Conservation (phyloP, 192 early-diverging fungal genomes). For the Backusella australiensis region DNA sequence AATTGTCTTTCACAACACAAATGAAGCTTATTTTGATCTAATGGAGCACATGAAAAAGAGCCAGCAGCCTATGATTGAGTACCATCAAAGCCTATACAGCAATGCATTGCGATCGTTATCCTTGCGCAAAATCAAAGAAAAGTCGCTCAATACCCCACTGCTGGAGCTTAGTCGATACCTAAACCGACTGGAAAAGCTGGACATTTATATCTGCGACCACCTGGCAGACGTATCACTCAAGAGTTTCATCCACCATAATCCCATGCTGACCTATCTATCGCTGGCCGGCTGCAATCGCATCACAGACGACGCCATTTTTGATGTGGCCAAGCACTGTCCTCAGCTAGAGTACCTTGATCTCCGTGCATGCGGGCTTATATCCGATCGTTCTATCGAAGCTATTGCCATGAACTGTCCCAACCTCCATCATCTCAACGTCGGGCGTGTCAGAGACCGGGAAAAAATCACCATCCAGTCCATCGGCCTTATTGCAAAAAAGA, state of each 20-base stretch:
- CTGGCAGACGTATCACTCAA: constrained; percentile 40
- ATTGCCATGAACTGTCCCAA: constrained; percentile 39
- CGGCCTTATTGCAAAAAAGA: constrained; percentile 43
- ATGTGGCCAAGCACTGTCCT: constrained; percentile 43
- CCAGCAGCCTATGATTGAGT: background rate
- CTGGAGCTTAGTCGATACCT: constrained; percentile 18
- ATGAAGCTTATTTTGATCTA: background rate
- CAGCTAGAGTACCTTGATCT: constrained; percentile 43
- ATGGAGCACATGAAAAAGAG: background rate
- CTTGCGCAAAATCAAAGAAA: constrained; percentile 37
- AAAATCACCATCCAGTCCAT: constrained; percentile 46
- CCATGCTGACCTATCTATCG: constrained; percentile 35
- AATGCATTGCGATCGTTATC: constrained; percentile 19
- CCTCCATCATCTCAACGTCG: constrained; percentile 49
- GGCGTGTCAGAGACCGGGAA: constrained; percentile 40
- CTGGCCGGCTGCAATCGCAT: constrained; percentile 50
- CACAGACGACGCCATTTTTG: constrained; percentile 39
- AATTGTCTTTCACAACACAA: background rate
- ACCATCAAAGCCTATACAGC: constrained; percentile 12
- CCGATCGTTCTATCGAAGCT: constrained; percentile 38
- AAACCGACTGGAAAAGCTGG: constrained; percentile 36
- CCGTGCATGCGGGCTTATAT: constrained; percentile 43
- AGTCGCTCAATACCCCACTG: constrained; percentile 29
- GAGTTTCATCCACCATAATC: constrained; percentile 33
- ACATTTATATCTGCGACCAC: constrained; percentile 56